Conservation (phyloP, 345 rosid species). For the Gossypioides kirkii region DNA sequence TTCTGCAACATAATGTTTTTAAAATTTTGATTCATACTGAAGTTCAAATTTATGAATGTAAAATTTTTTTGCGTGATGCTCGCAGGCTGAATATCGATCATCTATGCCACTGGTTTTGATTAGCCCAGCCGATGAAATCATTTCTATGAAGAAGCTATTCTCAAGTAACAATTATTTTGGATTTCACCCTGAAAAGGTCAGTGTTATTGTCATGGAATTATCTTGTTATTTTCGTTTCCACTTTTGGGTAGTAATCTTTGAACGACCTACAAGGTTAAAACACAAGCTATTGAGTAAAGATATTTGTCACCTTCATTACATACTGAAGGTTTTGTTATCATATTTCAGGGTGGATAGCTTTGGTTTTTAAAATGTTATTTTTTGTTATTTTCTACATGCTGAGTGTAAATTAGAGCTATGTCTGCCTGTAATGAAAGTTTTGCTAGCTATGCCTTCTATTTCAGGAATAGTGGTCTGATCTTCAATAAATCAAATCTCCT, state of each 20-base stretch:
- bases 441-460: not conserved
- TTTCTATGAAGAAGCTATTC: slow-evolving; percentile 41
- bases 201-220: slow-evolving; percentile 1
- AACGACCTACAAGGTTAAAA: not conserved
- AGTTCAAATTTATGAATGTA: not conserved
- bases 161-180: slow-evolving; percentile 56
- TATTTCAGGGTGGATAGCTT: not conserved
- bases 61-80: not conserved
- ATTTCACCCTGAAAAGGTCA: slow-evolving; percentile 69
- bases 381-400: not conserved
- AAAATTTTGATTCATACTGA: not conserved
- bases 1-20: not conserved
- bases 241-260: not conserved
- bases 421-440: not conserved
- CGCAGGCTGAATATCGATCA: slow-evolving; percentile 65
- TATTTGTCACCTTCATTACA: not conserved
- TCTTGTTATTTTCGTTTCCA: not conserved
- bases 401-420: not conserved
- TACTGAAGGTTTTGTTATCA: not conserved
- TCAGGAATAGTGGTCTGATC: not conserved
- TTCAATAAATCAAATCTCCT: not conserved
- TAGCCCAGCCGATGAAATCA: slow-evolving; percentile 41
- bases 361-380: not conserved
- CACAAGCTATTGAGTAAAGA: not conserved
- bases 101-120: slow-evolving; percentile 59